Evolutionary conservation across 129 eudicot genomes (phyloP).

Genomic region (Oenanthe sinensis): DNA sequence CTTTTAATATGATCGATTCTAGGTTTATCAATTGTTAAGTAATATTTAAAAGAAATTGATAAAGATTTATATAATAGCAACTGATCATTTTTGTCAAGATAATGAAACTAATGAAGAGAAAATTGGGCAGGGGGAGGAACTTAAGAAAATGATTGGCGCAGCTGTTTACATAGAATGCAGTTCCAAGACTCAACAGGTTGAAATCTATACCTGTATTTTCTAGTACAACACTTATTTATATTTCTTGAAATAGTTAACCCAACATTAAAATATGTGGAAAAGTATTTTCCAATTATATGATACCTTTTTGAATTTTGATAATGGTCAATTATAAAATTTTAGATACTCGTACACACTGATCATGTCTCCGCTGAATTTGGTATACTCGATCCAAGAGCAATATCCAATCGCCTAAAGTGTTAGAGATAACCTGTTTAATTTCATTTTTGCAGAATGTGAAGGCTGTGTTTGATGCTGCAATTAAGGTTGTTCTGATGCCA

Average conservation of each 20-base stretch:
- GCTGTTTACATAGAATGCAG: slow-evolving; percentile 80
- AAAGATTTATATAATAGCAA: background rate
- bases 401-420: background rate
- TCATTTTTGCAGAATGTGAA: slow-evolving; percentile 39
- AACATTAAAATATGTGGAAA: no score
- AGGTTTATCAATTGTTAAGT: background rate
- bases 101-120: background rate
- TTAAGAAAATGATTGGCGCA: slow-evolving; percentile 77
- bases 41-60: background rate
- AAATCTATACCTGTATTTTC: background rate
- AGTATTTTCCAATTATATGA: no score
- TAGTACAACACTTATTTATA: background rate
- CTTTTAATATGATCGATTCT: background rate
- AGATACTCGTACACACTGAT: background rate
- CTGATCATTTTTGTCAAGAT: background rate
- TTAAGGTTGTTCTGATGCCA: slow-evolving; percentile 38
- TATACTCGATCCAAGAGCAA: background rate
- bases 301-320: no score
- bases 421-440: background rate
- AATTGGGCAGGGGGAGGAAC: slow-evolving; percentile 57
- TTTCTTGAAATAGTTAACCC: background rate
- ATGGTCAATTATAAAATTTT: background rate
- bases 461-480: slow-evolving; percentile 47
- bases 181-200: slow-evolving; percentile 70
- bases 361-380: background rate